Conservation (phyloP, 805 yeast genomes). For the Starmerella apis region DNA sequence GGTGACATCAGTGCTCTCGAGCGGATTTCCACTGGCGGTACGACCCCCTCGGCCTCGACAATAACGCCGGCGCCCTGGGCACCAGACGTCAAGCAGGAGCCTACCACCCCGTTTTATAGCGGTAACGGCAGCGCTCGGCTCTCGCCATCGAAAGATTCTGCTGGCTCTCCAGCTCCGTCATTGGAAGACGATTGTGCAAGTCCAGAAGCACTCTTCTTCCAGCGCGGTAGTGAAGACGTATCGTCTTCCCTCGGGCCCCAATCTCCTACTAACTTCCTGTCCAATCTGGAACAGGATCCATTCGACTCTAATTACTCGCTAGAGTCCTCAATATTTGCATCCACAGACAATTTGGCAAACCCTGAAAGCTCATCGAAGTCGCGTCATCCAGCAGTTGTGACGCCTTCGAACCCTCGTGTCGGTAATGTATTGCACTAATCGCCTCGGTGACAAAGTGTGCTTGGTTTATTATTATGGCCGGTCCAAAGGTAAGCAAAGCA, state of each 20-base stretch:
- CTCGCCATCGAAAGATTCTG: not conserved
- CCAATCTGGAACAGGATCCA: slow-evolving; percentile 7
- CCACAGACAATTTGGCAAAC: slow-evolving; percentile 14
- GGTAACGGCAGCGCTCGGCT: not conserved
- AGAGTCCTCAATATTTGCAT: slow-evolving; percentile 13
- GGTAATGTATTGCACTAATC: not conserved
- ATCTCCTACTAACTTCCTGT: slow-evolving; percentile 9
- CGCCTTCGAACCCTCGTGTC: slow-evolving; percentile 16
- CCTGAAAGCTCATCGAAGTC: slow-evolving; percentile 27
- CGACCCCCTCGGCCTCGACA: not conserved
- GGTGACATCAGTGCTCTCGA: slow-evolving; percentile 22
- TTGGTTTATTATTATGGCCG: slow-evolving; percentile 7
- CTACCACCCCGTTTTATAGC: not conserved
- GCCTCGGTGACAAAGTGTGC: not conserved
- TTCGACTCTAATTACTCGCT: slow-evolving; percentile 14
- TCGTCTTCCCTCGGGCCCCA: slow-evolving; percentile 7
- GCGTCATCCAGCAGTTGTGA: slow-evolving; percentile 31
- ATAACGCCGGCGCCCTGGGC: not conserved
- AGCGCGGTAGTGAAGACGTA: slow-evolving; percentile 14
- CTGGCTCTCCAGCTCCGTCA: slow-evolving; percentile 24
- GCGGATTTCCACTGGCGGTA: slow-evolving; percentile 1
- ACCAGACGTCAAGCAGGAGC: not conserved
- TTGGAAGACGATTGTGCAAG: slow-evolving; percentile 24
- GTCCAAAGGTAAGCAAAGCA: slow-evolving; percentile 7
- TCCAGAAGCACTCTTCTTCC: slow-evolving; percentile 22